phyloP scores from a whole-genome alignment of 306 rosid genomes.

The Erythrophleum fordii region DNA sequence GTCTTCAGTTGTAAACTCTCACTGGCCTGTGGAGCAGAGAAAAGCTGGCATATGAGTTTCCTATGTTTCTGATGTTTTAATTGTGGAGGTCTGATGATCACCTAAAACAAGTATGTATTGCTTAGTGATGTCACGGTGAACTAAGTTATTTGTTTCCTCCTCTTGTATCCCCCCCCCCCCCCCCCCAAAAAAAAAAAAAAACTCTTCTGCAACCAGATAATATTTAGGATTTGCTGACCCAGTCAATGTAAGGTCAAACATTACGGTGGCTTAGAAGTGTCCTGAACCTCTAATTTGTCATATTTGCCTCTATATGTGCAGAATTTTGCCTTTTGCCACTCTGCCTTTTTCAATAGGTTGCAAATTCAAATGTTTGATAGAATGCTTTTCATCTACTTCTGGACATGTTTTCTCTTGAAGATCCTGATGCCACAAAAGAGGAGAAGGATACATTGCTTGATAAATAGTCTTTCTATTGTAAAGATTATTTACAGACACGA shows the following conservation, averaged over 20 bases:
- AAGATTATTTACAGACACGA: slow-evolving; percentile 74
- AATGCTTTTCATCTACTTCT: slow-evolving; percentile 85
- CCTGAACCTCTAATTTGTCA: not conserved
- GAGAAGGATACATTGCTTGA: slow-evolving; percentile 80
- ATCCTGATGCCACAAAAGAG: slow-evolving; percentile 91
- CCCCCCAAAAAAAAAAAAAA: not conserved
- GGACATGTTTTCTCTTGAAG: slow-evolving; percentile 90
- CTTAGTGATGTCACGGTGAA: not conserved
- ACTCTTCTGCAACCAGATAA: not conserved
- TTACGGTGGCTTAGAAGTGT: slow-evolving; percentile 17
- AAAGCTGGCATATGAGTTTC: not conserved
- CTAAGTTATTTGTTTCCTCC: not conserved
- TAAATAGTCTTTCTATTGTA: slow-evolving; percentile 80
- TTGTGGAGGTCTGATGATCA: not conserved
- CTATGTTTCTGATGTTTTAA: not conserved
- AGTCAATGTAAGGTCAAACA: not conserved
- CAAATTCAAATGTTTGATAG: slow-evolving; percentile 89
- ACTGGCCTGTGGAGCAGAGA: not conserved
- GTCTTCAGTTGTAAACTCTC: not conserved
- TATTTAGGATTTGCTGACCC: not conserved
- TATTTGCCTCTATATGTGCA: slow-evolving; percentile 30
- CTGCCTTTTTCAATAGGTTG: slow-evolving; percentile 63
- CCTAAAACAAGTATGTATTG: not conserved
- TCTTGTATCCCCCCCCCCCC: too few species aligned
- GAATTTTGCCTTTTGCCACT: slow-evolving; percentile 18